phyloP scores from a whole-genome alignment of 1,139 yeast species.

The Magnusiomyces paraingens region DNA sequence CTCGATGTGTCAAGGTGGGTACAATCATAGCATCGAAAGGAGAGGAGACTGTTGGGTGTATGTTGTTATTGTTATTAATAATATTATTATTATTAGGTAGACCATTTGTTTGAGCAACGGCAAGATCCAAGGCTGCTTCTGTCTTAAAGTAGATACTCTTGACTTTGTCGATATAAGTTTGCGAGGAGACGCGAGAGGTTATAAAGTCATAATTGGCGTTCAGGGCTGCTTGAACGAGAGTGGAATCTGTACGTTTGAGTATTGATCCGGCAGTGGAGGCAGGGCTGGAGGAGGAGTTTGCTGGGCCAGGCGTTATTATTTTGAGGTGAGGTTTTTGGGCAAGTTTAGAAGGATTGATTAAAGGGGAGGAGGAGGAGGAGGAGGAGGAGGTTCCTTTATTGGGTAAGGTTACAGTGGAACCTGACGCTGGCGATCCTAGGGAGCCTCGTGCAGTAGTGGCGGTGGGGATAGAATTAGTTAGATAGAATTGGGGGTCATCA shows the following conservation, averaged over 20 bases:
- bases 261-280: conserved; percentile 20
- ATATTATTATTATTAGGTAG: conserved; percentile 51
- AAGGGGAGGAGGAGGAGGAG: no score
- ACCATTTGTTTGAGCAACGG: conserved; percentile 96
- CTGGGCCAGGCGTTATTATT: no score
- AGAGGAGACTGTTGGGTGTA: not conserved
- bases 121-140: conserved; percentile 64
- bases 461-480: no score
- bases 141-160: conserved; percentile 25
- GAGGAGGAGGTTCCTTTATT: no score
- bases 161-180: conserved; percentile 28
- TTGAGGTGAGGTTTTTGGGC: no score
- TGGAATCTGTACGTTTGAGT: conserved; percentile 28
- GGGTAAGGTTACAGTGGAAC: no score
- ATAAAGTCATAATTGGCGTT: conserved; percentile 34
- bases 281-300: no score
- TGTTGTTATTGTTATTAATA: not conserved
- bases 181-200: conserved; percentile 33
- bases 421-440: no score
- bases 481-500: conserved; percentile 21
- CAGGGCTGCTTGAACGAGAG: conserved; percentile 20
- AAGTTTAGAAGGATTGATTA: no score
- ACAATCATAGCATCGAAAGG: conserved; percentile 15
- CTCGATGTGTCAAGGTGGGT: conserved; percentile 23
- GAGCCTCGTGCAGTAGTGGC: no score